Base-by-base conservation (phyloP, 331 rosid genomes). In the Pyracantha coccinea region DNA sequence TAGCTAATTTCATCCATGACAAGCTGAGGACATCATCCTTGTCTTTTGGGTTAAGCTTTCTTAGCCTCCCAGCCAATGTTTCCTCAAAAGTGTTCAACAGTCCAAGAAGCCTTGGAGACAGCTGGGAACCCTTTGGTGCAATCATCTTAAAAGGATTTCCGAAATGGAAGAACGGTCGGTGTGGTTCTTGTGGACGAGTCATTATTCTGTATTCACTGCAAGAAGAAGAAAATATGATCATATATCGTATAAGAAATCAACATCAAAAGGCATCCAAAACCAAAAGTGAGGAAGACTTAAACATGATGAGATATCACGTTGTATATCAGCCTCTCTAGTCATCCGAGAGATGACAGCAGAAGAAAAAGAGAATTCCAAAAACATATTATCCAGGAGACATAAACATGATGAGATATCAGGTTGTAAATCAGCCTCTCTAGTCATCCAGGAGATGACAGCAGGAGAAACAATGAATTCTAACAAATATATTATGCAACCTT, bases 141-240 rank as follows among this genome's bases (percentile, higher is more conserved):
- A 72, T 82, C 91, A 70, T 82, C 25, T 92, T 86, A 68, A 93
- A 93, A 61, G 97, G 97, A 75, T 93, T 93, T 59, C 95, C 96
- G 68, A 93, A 93, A 64, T 86, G 88, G 81, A 90, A 93, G 77
- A 88, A 84, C 4, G 88, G 79, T n/a, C 90, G 78, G 44, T 72
- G 93, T 24, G 89, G 95, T 4, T 78, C 91, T 63, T 85, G 96
- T 77, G 91, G 77, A 19, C 84, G 86, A 76, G 95, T 86, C 97
- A 93, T 93, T 66, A 58, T n/a, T 54, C 68, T 64, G 55, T 68
- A 54, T 54, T 44, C 4, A 65, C 97, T 87, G 85, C 75, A 72
- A 79, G 23, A 61, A 38, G 45, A 38, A 6, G 21, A 10, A n/a
- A 44, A 28, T 35, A 13, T 11, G 8, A 27, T 31, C 17, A 15